phyloP scores from a whole-genome alignment of 805 yeast species.

The Cyberlindnera euphorbiae region DNA sequence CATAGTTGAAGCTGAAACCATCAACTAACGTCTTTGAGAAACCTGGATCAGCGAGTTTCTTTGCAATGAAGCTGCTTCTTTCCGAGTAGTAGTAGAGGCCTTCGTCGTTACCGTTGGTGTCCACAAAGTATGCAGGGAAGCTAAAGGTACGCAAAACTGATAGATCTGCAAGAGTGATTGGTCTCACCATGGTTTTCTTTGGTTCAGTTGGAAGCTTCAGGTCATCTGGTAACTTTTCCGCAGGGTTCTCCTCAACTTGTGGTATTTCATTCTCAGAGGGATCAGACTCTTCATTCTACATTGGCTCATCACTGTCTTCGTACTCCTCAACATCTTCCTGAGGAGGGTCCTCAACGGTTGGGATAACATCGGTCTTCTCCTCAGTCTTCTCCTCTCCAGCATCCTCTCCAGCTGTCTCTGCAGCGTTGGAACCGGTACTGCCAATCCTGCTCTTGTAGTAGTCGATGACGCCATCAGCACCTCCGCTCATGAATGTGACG shows the following conservation, averaged over 20 bases:
- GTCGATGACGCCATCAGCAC: slow-evolving; percentile 16
- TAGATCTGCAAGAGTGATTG: too few species aligned
- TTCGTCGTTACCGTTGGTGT: slow-evolving; percentile 22
- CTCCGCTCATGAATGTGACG: slow-evolving; percentile 11
- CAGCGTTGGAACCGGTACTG: slow-evolving; percentile 3
- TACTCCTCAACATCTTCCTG: slow-evolving; percentile 1
- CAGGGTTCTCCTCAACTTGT: too few species aligned
- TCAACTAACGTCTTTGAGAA: slow-evolving; percentile 9
- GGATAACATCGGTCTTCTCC: not conserved
- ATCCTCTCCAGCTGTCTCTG: slow-evolving; percentile 10
- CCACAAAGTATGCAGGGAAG: slow-evolving; percentile 13
- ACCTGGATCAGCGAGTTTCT: slow-evolving; percentile 13
- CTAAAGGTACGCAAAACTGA: too few species aligned
- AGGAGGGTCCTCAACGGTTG: slow-evolving; percentile 6
- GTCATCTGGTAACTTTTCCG: too few species aligned
- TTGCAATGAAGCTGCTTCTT: slow-evolving; percentile 7
- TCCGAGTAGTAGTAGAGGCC: slow-evolving; percentile 20
- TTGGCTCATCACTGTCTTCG: too few species aligned
- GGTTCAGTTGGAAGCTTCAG: too few species aligned
- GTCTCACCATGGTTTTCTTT: too few species aligned
- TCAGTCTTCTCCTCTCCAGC: not conserved
- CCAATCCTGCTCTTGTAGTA: slow-evolving; percentile 21
- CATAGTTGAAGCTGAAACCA: slow-evolving; percentile 7
- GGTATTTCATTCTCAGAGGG: too few species aligned
- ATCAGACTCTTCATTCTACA: too few species aligned